Evolutionary conservation across 345 rosid species (phyloP), one percentile per base, ranked within the genome.

Genomic region (Lumnitzera littorea): DNA sequence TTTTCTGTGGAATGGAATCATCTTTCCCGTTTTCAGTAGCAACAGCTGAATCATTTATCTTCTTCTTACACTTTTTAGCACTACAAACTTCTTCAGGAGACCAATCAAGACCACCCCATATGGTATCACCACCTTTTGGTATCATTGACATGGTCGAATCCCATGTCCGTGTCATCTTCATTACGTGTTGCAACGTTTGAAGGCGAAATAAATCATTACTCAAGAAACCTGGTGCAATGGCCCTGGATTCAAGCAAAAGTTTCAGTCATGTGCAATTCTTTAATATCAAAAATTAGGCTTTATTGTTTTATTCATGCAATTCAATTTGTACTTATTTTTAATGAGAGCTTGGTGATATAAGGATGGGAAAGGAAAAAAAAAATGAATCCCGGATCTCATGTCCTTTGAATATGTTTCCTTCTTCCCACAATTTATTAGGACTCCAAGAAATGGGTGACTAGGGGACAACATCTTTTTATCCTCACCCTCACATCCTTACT

Each of bases 81-180:
- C 29, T 16, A 70, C 76, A 78, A 55, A 73, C 84, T 64, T 84
- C 87, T 77, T 94, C 99, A 1, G 97, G 97, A 10, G 99, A 76
- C 97, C 97, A 83, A 59, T 90, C 92, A 64, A 88, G 80, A 78
- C 76, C 88, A 61, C 99, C 99, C 99, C 99, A 94, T 56, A 94
- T 83, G 20, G 87, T 88, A 61, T 84, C 87, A 64, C 99, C 99
- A 31, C 99, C 99, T 76, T 73, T 86, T 5, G 97, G 95, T 73
- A 94, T 62, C 96, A 94, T 90, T 36, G 97, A 91, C 96, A 88
- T 88, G 43, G 92, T 91, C 52, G 97, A 86, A 84, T 94, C 97
- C 97, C 96, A 94, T 13, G 91, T 74, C 15, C 95, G 89, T 54
- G 84, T 80, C 96, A 86, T 86, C 74, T 72, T 83, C 97, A 94